A percentile compares a stretch with the other conserved stretches of the same genome.
phyloP scores from a whole-genome alignment of 1,284 basidiomycete species.

The Omphalotus olearius region DNA sequence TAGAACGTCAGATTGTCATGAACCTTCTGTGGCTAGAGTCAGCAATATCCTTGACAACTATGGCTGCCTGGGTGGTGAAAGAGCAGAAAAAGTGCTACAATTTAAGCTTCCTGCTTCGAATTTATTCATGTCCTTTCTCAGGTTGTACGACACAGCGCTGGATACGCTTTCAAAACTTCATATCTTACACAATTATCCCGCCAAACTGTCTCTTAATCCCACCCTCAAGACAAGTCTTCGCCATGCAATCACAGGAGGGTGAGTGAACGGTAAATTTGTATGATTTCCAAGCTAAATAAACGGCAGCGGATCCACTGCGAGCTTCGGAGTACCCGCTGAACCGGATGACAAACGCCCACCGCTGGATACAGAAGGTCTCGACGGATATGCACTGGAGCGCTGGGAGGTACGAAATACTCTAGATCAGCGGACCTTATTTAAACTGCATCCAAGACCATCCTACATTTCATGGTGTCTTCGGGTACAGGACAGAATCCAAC shows the following conservation, averaged over 20 bases:
- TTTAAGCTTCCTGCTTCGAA: conserved; percentile 13
- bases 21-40: conserved; percentile 90
- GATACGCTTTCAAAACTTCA: conserved; percentile 67
- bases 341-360: conserved; percentile 53
- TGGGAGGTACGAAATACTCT: conserved; percentile 76
- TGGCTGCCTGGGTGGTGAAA: conserved; percentile 81
- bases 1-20: conserved; percentile 90
- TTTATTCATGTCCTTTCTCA: conserved; percentile 27
- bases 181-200: conserved; percentile 61
- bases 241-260: conserved; percentile 93
- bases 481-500: conserved; percentile 65
- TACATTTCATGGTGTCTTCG: conserved; percentile 98
- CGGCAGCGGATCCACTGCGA: conserved; percentile 81
- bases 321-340: conserved; percentile 85
- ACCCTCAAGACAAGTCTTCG: conserved; percentile 80
- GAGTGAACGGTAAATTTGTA: conserved; percentile 26
- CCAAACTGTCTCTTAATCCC: conserved; percentile 66
- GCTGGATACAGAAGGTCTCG: conserved; percentile 63
- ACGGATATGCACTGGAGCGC: conserved; percentile 83
- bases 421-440: neutral
- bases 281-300: neutral
- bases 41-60: conserved; percentile 63
- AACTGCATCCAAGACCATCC: conserved; percentile 65
- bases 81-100: conserved; percentile 63
- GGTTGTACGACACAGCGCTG: conserved; percentile 71